A percentile compares a stretch with the other conserved stretches of the same genome.
Conservation (phyloP, 352 stramenopile species). For the Pythium plurisporium region DNA sequence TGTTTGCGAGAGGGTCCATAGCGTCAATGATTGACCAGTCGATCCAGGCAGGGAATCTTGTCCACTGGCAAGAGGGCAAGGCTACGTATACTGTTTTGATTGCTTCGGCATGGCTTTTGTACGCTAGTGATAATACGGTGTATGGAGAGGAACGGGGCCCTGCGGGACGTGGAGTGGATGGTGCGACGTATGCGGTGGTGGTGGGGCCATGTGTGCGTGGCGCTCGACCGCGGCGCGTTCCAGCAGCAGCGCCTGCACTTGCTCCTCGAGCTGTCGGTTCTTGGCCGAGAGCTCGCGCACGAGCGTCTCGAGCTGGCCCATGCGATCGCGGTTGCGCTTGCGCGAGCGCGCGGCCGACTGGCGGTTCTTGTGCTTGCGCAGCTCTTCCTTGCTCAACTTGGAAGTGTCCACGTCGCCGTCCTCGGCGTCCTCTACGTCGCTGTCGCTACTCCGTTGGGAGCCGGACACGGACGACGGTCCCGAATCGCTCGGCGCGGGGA, state of each 20-base stretch:
- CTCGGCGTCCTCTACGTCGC: constrained; percentile 1
- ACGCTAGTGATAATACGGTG: background rate
- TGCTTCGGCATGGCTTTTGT: no score
- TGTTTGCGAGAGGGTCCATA: no score
- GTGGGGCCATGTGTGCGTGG: background rate
- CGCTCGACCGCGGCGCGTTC: background rate
- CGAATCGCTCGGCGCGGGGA: background rate
- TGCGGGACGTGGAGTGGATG: no score
- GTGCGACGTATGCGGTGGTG: background rate
- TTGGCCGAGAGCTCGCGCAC: constrained; percentile 5
- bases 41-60: no score
- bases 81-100: no score
- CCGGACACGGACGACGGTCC: background rate
- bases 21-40: no score
- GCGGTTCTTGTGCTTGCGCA: constrained; percentile 23
- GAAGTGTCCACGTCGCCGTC: background rate
- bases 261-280: constrained; percentile 7
- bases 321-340: constrained; percentile 5
- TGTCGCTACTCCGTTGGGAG: background rate
- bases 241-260: background rate
- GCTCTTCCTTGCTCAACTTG: constrained; percentile 12
- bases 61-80: no score
- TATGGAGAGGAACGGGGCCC: background rate
- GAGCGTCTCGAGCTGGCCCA: constrained; percentile 16
- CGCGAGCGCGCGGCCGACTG: constrained; percentile 18